A percentile compares a stretch with the other conserved stretches of the same genome.
These are phyloP conservation scores for Solanum peruvianum DNA, from an alignment of 257 asterid genomes.

Conservation along the genomic window DNA sequence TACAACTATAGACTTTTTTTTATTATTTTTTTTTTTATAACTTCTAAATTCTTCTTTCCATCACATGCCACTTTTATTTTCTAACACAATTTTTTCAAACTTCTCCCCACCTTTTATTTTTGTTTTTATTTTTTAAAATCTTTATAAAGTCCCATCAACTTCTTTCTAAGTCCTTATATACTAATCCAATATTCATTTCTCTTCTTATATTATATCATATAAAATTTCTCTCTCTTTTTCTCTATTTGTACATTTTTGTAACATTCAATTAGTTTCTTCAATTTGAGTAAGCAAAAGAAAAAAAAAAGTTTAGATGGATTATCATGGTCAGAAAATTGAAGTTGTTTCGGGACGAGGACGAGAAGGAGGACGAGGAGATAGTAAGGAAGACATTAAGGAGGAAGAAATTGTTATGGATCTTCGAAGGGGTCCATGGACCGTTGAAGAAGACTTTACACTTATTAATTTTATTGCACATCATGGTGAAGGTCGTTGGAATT, in stretches of 20 bases:
- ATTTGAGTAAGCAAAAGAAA: background rate
- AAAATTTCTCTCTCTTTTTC: background rate
- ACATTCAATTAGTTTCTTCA: background rate
- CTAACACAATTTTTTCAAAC: background rate
- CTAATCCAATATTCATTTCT: background rate
- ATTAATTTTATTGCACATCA: constrained; percentile 67
- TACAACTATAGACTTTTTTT: background rate
- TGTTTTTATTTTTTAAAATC: background rate
- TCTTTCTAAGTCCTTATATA: background rate
- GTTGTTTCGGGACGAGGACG: background rate
- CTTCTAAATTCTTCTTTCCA: background rate
- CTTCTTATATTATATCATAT: background rate
- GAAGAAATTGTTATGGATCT: constrained; percentile 30
- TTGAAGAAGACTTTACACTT: constrained; percentile 15
- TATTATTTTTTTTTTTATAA: background rate
- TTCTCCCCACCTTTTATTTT: background rate
- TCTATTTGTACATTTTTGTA: background rate
- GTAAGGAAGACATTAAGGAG: constrained; percentile 7
- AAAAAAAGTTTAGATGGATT: constrained; percentile 14
- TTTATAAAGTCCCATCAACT: constrained; percentile 5
- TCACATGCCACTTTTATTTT: background rate
- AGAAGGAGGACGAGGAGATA: background rate
- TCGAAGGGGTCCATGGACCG: constrained; percentile 83
- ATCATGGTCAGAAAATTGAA: background rate
- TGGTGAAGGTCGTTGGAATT: constrained; percentile 93